Percentiles rank a stretch among this genome's conserved stretches.
Evolutionary conservation across 371 early-diverging fungal species (phyloP).

Genomic region (Mortierella sp.): DNA sequence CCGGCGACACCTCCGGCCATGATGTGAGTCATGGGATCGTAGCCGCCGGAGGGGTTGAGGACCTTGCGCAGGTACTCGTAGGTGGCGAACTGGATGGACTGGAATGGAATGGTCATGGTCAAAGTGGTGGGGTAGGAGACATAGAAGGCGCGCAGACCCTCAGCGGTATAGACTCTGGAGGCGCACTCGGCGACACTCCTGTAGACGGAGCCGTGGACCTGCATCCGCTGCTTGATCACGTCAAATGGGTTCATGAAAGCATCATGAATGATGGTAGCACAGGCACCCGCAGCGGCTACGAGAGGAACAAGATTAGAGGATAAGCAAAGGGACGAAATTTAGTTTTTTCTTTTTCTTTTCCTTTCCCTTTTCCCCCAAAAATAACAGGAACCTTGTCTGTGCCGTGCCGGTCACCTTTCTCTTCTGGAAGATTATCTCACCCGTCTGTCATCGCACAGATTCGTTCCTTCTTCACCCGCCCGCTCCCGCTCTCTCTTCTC

Average conservation of each 20-base stretch:
- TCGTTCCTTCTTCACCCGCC: too few species aligned
- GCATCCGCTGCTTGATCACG: constrained; percentile 96
- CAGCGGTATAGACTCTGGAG: constrained; percentile 66
- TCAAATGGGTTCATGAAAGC: constrained; percentile 96
- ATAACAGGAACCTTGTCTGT: constrained; percentile 1
- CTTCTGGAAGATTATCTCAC: too few species aligned
- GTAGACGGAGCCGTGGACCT: constrained; percentile 74
- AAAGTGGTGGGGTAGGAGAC: constrained; percentile 93
- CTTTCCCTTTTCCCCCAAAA: constrained; percentile 5
- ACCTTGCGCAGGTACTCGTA: constrained; percentile 86
- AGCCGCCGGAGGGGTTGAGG: constrained; percentile 81
- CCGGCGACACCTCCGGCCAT: constrained; percentile 93
- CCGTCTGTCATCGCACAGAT: too few species aligned
- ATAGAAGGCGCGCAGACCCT: constrained; percentile 90
- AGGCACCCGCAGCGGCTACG: constrained; percentile 86
- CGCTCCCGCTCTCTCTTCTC: too few species aligned
- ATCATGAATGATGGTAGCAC: constrained; percentile 90
- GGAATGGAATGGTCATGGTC: constrained; percentile 92
- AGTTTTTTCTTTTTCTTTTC: too few species aligned
- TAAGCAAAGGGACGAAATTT: neutral
- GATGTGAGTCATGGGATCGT: constrained; percentile 89
- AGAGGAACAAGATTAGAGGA: neutral
- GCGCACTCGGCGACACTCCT: constrained; percentile 76
- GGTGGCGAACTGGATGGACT: constrained; percentile 88
- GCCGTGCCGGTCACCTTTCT: too few species aligned